Base-by-base conservation (phyloP, 495 filamentous ascomycete species). In the Halenospora varia region DNA sequence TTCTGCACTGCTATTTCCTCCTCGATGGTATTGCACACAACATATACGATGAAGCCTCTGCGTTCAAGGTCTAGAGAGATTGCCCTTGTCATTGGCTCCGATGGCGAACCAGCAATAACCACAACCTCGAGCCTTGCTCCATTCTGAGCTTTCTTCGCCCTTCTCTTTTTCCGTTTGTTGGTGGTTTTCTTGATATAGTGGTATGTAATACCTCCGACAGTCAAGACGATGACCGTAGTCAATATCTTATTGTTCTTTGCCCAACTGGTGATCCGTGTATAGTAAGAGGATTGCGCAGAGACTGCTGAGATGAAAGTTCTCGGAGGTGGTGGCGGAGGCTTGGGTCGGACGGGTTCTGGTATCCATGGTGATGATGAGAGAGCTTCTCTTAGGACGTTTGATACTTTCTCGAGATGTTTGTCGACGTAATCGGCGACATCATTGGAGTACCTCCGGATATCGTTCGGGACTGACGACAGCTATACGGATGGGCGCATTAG, bases 91-190 rank as follows among this genome's bases (percentile, higher is more conserved):
- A 96, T 77, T 18, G 91, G 89, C 56, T 94, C 83, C 57, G 86
- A 82, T 3, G 89, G 84, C 1, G 88, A 87, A 40, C 94, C 92
- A 26, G 90, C 89, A 57, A 98, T 74, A 15, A 96, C 88, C 46
- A 98, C 87, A 25, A 97, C 92, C 66, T 97, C 94, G 49, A 86
- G 83, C 52, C 92, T 77, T 10, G 88, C 86, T n/a, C 94, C 94
- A 74, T 90, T 96, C 13, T 79, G 77, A 6, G 88, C 88, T 24
- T 88, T 80, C 68, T 76, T 81, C 9, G 92, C 94, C 59, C 88
- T 82, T 60, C 92, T 79, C 63, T 86, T 84, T 69, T 83, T 86
- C 4, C 78, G 76, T 60, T 79, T 35, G 13, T 35, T 69, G 10
- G 77, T 68, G 51, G 77, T 84, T 60, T 78, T 85, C 51, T 73